These are phyloP conservation scores for Globisporangium okanoganense DNA, from an alignment of 352 stramenopile genomes.

Conservation along the genomic window DNA sequence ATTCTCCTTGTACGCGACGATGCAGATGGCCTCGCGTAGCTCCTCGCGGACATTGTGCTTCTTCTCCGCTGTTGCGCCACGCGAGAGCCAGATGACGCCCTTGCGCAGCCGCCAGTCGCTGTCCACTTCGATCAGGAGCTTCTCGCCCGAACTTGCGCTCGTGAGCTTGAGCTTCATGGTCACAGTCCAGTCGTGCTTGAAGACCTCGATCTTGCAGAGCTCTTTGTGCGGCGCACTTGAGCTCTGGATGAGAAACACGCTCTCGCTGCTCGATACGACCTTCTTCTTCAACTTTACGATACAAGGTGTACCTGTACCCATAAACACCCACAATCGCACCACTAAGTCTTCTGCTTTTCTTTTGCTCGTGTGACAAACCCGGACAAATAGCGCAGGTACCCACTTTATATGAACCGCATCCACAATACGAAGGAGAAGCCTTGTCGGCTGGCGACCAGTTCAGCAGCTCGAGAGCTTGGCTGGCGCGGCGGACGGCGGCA, in stretches of 20 bases:
- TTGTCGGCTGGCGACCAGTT: too few species aligned
- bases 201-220: not conserved
- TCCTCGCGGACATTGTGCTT: not conserved
- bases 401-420: too few species aligned
- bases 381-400: too few species aligned
- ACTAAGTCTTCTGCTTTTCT: too few species aligned
- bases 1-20: not conserved
- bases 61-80: not conserved
- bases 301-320: too few species aligned
- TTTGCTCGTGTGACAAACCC: too few species aligned
- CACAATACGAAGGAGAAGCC: too few species aligned
- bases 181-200: not conserved
- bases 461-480: too few species aligned
- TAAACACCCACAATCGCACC: too few species aligned
- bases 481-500: too few species aligned
- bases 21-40: not conserved
- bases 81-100: not conserved
- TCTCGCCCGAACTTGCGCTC: not conserved
- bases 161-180: not conserved
- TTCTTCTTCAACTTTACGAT: not conserved
- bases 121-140: not conserved
- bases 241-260: not conserved
- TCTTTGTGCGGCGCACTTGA: not conserved
- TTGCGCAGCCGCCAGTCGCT: not conserved
- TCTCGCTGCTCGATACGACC: not conserved